Conservation (phyloP, 208 protist species). For the Leishmania guyanensis region DNA sequence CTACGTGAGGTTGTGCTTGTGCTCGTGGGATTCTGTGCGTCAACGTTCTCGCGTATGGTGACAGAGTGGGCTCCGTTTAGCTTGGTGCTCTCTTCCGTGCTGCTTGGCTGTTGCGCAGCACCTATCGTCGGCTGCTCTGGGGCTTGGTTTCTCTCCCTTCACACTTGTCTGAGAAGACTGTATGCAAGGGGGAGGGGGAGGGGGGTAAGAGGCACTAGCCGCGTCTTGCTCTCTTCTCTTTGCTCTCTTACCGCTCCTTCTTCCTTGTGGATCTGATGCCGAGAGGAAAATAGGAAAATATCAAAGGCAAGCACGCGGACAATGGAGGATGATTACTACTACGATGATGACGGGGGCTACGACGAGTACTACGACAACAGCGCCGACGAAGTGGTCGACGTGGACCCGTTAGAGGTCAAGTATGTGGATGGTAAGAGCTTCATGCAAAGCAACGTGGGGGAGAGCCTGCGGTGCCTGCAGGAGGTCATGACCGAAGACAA, state of each 20-base stretch:
- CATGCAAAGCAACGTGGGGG: slow-evolving; percentile 65
- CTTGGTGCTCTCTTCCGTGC: background rate
- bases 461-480: slow-evolving; percentile 73
- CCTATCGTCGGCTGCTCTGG: background rate
- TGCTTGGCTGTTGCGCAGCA: background rate
- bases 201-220: background rate
- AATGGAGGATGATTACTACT: slow-evolving; percentile 65
- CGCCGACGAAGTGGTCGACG: slow-evolving; percentile 49
- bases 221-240: background rate
- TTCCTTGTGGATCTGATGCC: background rate
- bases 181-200: background rate
- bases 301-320: background rate
- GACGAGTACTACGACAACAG: slow-evolving; percentile 82
- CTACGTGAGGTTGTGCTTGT: background rate
- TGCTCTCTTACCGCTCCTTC: background rate
- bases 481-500: slow-evolving; percentile 84
- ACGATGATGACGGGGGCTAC: slow-evolving; percentile 82
- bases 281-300: background rate
- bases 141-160: background rate
- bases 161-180: background rate
- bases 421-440: slow-evolving; percentile 87
- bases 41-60: background rate
- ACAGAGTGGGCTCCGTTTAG: background rate
- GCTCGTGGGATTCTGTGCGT: background rate
- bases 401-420: slow-evolving; percentile 78